Base-by-base conservation (phyloP, 2,329 filamentous ascomycete genomes). In the Arthrobotrys conoides region DNA sequence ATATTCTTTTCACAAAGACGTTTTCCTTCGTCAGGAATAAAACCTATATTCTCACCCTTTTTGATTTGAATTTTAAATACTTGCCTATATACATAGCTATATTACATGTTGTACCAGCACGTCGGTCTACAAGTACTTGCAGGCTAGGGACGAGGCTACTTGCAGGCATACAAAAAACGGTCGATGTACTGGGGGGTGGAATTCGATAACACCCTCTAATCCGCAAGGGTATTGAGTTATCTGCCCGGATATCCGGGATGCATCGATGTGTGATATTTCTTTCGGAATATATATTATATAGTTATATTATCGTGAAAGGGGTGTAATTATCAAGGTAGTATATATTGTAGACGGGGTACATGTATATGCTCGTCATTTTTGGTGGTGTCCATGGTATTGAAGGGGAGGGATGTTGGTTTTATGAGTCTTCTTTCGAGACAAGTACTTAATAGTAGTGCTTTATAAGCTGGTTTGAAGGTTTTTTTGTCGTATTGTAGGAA, bases 171-270 rank as follows among this genome's bases (percentile, higher is more conserved):
- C n/a, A 9, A 48, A 48, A 48, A 41, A 12, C 3, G 1, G 38
- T 36, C 8, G 4, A 12, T 12, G 38, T 44, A 46, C 18, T n/a
- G n/a, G 16, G 8, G n/a, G 16, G 16, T 46, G 9, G 9, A 41
- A 1, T 41, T 41, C 14, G 9, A 41, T 16, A 12, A 14, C 38
- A 41, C 12, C 9, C 38, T 16, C 5, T 9, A 4, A n/a, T 16
- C 9, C 8, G 20, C 44, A n/a, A n/a, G 46, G 10, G 9, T 27
- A 9, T 22, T 51, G 14, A 5, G 5, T 33, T 55, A 27, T n/a
- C 51, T 55, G 30, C 30, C 53, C 53, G 53, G 30, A 59, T 38
- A 18, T 59, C 53, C 53, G 30, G 53, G 30, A 22, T 2, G n/a
- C 3, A 38, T 59, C n/a, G n/a, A n/a, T n/a, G n/a, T n/a, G n/a